These are phyloP conservation scores for Grammothele lineata DNA, from an alignment of 768 basidiomycete genomes.

Conservation along the genomic window DNA sequence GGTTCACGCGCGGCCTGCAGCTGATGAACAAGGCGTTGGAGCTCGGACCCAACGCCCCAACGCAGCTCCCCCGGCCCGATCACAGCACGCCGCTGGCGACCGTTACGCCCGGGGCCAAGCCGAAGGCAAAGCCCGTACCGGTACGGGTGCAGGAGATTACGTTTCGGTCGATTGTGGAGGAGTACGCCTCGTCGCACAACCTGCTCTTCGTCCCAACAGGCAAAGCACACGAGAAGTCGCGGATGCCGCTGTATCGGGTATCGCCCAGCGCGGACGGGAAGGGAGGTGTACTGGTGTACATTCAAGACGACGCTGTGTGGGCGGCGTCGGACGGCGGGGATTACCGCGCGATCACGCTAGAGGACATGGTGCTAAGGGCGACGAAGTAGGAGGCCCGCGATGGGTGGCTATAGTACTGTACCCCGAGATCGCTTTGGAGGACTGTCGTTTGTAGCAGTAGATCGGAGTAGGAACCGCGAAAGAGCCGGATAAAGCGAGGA, in stretches of 20 bases:
- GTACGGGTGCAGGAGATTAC: slow-evolving; percentile 77
- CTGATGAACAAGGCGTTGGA: slow-evolving; percentile 94
- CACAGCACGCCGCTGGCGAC: slow-evolving; percentile 34
- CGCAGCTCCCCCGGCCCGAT: slow-evolving; percentile 64
- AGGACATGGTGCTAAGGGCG: slow-evolving; percentile 81
- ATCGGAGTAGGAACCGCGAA: too few relatives aligned
- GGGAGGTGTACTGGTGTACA: slow-evolving; percentile 84
- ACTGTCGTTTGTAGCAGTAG: too few relatives aligned
- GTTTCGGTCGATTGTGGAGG: slow-evolving; percentile 91
- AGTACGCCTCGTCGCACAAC: slow-evolving; percentile 79
- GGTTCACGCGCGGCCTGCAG: slow-evolving; percentile 86
- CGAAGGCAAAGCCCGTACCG: slow-evolving; percentile 38
- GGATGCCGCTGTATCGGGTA: slow-evolving; percentile 88
- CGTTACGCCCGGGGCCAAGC: slow-evolving; percentile 26
- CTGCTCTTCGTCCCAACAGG: slow-evolving; percentile 88
- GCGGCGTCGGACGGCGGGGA: slow-evolving; percentile 56
- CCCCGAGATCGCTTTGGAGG: too few relatives aligned
- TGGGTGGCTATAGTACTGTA: not conserved
- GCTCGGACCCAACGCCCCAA: slow-evolving; percentile 73
- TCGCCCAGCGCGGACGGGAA: slow-evolving; percentile 75
- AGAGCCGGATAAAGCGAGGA: not conserved
- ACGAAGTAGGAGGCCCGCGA: slow-evolving; percentile 12
- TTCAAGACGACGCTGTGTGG: slow-evolving; percentile 94
- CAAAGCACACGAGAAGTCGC: slow-evolving; percentile 74
- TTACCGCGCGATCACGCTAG: slow-evolving; percentile 76